phyloP scores from a whole-genome alignment of 140 eudicot species.

The Senecio squalidus region DNA sequence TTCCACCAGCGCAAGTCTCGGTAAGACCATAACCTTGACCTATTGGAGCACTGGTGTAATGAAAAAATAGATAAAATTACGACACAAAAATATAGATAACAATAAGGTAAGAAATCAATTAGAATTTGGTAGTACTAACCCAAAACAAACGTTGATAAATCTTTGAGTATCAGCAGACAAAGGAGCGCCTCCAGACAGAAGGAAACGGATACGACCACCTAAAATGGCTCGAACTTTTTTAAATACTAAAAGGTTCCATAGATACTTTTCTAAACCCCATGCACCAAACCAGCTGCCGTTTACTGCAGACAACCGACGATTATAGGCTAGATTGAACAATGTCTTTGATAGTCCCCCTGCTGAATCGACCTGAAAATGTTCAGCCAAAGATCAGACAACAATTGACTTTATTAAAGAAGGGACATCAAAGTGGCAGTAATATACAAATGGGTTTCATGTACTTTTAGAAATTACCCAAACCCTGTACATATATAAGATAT shows the following conservation, averaged over 20 bases:
- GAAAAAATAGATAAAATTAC: neutral
- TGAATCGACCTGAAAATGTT: slow-evolving; percentile 72
- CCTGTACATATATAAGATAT: too few species aligned
- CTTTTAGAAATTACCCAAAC: too few species aligned
- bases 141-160: slow-evolving; percentile 90
- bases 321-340: slow-evolving; percentile 64
- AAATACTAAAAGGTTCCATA: slow-evolving; percentile 84
- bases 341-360: slow-evolving; percentile 75
- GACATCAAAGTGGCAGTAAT: neutral
- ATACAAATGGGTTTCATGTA: too few species aligned
- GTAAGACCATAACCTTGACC: slow-evolving; percentile 99
- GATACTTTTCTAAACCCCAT: slow-evolving; percentile 75
- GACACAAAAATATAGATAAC: neutral
- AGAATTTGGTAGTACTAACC: slow-evolving; percentile 41
- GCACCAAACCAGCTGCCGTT: slow-evolving; percentile 95
- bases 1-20: slow-evolving; percentile 99
- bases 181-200: slow-evolving; percentile 96
- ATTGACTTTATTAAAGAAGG: neutral
- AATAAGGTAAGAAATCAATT: neutral
- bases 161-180: slow-evolving; percentile 90
- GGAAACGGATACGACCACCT: slow-evolving; percentile 88
- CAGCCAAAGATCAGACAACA: slow-evolving; percentile 15
- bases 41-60: slow-evolving; percentile 70
- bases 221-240: slow-evolving; percentile 76
- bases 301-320: slow-evolving; percentile 67